A percentile compares a stretch with the other conserved stretches of the same genome.
Conservation (phyloP, 148 eudicot genomes). For the Vaccinium corymbosum region DNA sequence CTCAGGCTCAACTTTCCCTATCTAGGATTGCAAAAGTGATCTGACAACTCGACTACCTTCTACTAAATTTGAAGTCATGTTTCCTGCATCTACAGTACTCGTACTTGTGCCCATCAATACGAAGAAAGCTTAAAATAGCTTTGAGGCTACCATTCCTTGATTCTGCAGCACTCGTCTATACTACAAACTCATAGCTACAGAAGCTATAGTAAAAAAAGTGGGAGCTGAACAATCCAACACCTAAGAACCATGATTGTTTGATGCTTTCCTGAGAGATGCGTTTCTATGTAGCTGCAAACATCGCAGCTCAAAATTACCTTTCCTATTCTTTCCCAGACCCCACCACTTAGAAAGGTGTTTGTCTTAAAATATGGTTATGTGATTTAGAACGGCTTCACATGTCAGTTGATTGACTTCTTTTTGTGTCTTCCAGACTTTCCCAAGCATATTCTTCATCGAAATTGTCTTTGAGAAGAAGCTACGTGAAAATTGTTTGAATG, state of each 20-base stretch:
- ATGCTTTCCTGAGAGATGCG: conserved; percentile 18
- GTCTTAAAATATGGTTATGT: conserved; percentile 22
- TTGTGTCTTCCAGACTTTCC: conserved; percentile 23
- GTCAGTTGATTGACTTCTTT: conserved; percentile 31
- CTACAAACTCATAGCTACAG: conserved; percentile 29
- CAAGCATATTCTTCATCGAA: conserved; percentile 26
- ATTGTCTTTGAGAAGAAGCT: conserved; percentile 24
- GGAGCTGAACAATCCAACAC: conserved; percentile 23
- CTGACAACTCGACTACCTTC: conserved; percentile 23
- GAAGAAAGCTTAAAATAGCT: conserved; percentile 33
- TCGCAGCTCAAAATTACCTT: neutral
- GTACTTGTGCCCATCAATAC: conserved; percentile 31
- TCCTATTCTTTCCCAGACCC: too few relatives aligned
- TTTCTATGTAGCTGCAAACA: conserved; percentile 22
- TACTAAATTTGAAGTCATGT: conserved; percentile 30
- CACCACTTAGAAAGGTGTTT: too few relatives aligned
- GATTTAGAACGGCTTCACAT: conserved; percentile 32
- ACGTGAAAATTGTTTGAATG: conserved; percentile 22
- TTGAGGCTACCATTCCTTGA: conserved; percentile 17
- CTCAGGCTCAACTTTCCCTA: conserved; percentile 30
- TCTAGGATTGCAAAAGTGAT: conserved; percentile 25
- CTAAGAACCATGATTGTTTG: conserved; percentile 34
- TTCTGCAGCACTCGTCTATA: conserved; percentile 30
- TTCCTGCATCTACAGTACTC: conserved; percentile 29
- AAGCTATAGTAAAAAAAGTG: conserved; percentile 17